phyloP scores from a whole-genome alignment of 495 filamentous ascomycete genomes.

The Staphylotrichum tortipilum region DNA sequence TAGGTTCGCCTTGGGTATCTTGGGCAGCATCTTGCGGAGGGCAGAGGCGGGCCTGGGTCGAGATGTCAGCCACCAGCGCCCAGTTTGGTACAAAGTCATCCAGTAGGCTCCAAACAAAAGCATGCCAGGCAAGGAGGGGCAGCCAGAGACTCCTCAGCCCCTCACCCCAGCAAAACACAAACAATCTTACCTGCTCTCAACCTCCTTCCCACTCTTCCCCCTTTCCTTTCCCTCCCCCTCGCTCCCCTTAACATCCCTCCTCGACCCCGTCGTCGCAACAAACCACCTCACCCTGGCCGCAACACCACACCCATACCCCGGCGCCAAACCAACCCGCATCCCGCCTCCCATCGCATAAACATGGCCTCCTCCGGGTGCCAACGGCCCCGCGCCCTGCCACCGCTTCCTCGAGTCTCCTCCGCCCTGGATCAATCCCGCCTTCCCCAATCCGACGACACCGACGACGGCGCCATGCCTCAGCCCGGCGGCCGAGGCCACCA shows the following conservation, averaged over 20 bases:
- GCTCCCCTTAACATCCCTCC: background rate
- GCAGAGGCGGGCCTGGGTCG: background rate
- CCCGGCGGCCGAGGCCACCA: background rate
- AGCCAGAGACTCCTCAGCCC: background rate
- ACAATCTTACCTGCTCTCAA: too few species aligned
- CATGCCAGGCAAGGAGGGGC: too few species aligned
- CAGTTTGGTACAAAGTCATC: too few species aligned
- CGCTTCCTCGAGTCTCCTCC: background rate
- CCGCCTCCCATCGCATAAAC: too few species aligned
- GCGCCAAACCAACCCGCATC: background rate
- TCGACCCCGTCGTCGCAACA: background rate
- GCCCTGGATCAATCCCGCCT: background rate
- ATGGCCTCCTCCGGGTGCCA: too few species aligned
- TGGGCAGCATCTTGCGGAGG: constrained; percentile 38
- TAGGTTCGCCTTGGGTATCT: constrained; percentile 28
- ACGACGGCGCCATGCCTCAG: background rate
- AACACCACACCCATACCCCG: background rate
- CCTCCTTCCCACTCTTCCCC: background rate
- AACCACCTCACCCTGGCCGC: background rate
- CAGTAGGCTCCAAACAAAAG: too few species aligned
- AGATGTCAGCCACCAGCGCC: background rate
- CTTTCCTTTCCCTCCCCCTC: background rate
- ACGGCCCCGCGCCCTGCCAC: background rate
- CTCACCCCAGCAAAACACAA: too few species aligned
- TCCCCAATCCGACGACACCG: background rate